Evolutionary conservation across 495 filamentous ascomycete species (phyloP).

Genomic region (Penicillium psychrofluorescens): DNA sequence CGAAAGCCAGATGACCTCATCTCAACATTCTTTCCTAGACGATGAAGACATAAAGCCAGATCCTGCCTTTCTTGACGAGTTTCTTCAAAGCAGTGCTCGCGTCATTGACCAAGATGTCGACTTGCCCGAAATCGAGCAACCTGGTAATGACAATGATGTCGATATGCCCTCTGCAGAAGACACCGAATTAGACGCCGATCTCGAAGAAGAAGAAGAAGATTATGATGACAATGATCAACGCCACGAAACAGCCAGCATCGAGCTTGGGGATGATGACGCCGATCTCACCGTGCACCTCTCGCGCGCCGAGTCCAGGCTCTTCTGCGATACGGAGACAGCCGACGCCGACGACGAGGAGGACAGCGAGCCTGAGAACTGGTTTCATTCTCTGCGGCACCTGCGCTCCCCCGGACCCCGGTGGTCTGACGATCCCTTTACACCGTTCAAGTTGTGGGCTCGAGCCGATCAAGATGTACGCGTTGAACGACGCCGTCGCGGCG

Average conservation of each 20-base stretch:
- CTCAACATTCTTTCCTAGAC: too few species aligned
- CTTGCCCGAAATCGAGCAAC: constrained; percentile 8
- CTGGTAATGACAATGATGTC: neutral
- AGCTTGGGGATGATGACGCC: constrained; percentile 28
- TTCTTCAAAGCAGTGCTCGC: too few species aligned
- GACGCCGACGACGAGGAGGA: constrained; percentile 8
- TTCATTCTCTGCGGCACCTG: constrained; percentile 24
- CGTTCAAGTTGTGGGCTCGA: constrained; percentile 37
- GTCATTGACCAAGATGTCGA: neutral
- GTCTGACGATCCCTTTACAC: constrained; percentile 30
- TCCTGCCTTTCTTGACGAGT: too few species aligned
- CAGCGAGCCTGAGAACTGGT: constrained; percentile 23
- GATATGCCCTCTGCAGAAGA: too few species aligned
- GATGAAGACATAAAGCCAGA: too few species aligned
- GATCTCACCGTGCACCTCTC: neutral
- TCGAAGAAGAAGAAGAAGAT: constrained; percentile 6
- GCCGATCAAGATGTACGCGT: constrained; percentile 26
- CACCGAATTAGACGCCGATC: too few species aligned
- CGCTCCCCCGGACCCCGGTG: constrained; percentile 16
- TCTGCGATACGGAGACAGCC: neutral
- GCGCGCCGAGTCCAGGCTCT: too few species aligned
- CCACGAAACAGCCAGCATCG: constrained; percentile 37
- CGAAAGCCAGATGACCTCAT: too few species aligned
- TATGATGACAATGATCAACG: constrained; percentile 14
- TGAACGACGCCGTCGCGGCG: constrained; percentile 23